These are phyloP conservation scores for Xylariales sp. DNA, from an alignment of 2,329 filamentous ascomycete genomes.

Conservation along the genomic window DNA sequence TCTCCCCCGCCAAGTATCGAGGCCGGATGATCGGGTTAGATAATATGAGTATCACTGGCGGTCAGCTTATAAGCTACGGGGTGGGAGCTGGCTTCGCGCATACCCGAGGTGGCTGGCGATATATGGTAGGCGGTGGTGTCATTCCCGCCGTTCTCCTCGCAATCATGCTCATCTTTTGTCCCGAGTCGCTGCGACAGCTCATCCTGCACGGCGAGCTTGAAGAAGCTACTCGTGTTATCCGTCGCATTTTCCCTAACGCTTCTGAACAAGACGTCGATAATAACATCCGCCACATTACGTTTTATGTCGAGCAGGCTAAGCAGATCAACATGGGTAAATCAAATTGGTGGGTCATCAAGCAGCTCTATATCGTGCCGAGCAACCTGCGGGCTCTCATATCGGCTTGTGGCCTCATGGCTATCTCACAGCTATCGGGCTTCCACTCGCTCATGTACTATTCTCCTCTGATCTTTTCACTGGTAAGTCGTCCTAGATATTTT, in stretches of 20 bases:
- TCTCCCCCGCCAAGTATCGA: constrained; percentile 13
- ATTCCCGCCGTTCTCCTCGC: constrained; percentile 2
- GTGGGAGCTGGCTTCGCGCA: constrained; percentile 3
- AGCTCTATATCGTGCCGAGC: constrained; percentile 4
- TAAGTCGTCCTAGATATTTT: not conserved
- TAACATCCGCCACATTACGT: constrained; percentile 2
- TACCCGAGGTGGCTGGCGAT: constrained; percentile 1
- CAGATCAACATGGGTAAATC: constrained; percentile 1
- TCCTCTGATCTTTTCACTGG: constrained; percentile 1
- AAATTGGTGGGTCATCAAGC: constrained; percentile 3
- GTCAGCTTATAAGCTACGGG: constrained; percentile 3
- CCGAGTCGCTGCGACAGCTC: constrained; percentile 4
- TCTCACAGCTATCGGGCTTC: constrained; percentile 2
- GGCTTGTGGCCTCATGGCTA: constrained; percentile 4
- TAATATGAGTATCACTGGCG: constrained; percentile 11
- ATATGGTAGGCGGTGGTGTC: constrained; percentile 5
- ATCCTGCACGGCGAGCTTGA: not conserved
- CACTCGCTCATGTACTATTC: constrained; percentile 6
- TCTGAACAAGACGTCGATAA: constrained; percentile 4
- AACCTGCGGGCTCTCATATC: constrained; percentile 2
- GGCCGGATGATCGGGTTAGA: constrained; percentile 17
- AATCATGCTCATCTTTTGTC: constrained; percentile 3
- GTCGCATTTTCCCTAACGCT: constrained; percentile 1
- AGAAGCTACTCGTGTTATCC: constrained; percentile 2
- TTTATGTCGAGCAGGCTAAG: constrained; percentile 4